Conservation (phyloP, 805 yeast species). For the Metschnikowia lachancei region DNA sequence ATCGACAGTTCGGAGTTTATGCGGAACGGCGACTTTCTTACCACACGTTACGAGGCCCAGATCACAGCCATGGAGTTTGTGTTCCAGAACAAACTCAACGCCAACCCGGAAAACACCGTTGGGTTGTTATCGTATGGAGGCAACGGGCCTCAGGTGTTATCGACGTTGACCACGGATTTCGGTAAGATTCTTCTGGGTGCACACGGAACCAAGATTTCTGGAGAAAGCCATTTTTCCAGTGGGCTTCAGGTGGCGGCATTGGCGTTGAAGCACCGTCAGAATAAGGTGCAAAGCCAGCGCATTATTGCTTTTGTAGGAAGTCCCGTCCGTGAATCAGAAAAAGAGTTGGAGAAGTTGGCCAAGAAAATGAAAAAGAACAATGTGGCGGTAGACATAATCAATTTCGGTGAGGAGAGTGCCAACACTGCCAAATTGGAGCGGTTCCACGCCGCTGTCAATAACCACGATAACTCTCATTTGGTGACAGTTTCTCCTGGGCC, state of each 20-base stretch:
- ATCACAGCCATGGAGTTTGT: slow-evolving; percentile 83
- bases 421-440: slow-evolving; percentile 79
- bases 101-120: slow-evolving; percentile 92
- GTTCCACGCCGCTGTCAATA: slow-evolving; percentile 70
- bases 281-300: slow-evolving; percentile 87
- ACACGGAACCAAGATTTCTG: slow-evolving; percentile 73
- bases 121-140: slow-evolving; percentile 91
- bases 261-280: slow-evolving; percentile 94
- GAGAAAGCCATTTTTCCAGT: slow-evolving; percentile 64
- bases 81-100: slow-evolving; percentile 78
- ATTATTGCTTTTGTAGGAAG: slow-evolving; percentile 87
- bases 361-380: slow-evolving; percentile 91
- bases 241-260: slow-evolving; percentile 89
- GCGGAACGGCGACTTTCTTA: slow-evolving; percentile 91
- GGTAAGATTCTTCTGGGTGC: slow-evolving; percentile 83
- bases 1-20: slow-evolving; percentile 94
- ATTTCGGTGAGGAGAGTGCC: slow-evolving; percentile 82
- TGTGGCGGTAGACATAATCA: slow-evolving; percentile 83
- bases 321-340: slow-evolving; percentile 68
- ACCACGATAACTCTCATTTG: slow-evolving; percentile 75
- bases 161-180: slow-evolving; percentile 81
- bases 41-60: slow-evolving; percentile 89
- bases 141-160: slow-evolving; percentile 75
- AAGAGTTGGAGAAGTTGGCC: slow-evolving; percentile 78
- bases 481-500: slow-evolving; percentile 89